phyloP scores from a whole-genome alignment of 768 basidiomycete species.

The Leccinum subtestaceum region DNA sequence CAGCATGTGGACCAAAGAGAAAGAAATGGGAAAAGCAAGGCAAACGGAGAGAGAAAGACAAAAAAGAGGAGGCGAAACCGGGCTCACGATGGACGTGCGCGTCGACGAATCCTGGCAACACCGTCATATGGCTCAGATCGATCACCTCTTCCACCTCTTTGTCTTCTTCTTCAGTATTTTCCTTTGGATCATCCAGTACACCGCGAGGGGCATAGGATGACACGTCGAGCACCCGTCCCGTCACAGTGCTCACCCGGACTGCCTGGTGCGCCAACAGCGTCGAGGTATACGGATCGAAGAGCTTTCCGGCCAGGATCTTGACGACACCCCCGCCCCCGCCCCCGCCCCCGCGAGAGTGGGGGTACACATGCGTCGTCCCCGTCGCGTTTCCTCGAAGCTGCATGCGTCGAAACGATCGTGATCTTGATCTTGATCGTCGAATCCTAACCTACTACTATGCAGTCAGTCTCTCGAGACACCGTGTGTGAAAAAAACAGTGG shows the following conservation, averaged over 20 bases:
- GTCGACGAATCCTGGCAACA: slow-evolving; percentile 59
- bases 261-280: slow-evolving; percentile 42
- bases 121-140: slow-evolving; percentile 44
- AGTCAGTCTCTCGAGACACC: background rate
- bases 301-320: slow-evolving; percentile 40
- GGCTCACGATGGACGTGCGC: slow-evolving; percentile 50
- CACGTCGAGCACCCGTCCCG: slow-evolving; percentile 51
- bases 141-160: slow-evolving; percentile 30
- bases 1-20: background rate
- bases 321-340: background rate
- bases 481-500: background rate
- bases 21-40: background rate
- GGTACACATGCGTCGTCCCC: too few species aligned
- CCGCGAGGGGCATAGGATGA: slow-evolving; percentile 8
- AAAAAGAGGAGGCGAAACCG: background rate
- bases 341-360: background rate
- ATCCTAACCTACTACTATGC: background rate
- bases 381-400: background rate
- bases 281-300: slow-evolving; percentile 49
- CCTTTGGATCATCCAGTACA: background rate
- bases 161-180: background rate
- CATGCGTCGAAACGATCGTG: background rate
- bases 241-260: slow-evolving; percentile 44
- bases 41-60: background rate
- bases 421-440: background rate